Percentiles rank a stretch among this genome's conserved stretches.
phyloP scores from a whole-genome alignment of 768 basidiomycete genomes.

The Serpula lacrymans region DNA sequence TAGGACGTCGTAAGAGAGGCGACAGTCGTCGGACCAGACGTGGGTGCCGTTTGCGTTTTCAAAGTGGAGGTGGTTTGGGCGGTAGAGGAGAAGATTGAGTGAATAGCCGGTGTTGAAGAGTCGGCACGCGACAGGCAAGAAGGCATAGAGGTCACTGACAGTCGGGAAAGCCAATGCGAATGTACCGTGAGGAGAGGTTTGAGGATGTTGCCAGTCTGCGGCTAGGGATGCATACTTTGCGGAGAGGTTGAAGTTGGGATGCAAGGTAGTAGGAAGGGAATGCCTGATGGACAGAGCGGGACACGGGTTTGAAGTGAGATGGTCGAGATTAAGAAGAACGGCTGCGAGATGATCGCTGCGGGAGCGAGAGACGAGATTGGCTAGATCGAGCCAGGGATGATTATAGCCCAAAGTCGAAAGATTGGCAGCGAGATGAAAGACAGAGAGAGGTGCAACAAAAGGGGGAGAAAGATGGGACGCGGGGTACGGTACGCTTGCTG shows the following conservation, averaged over 20 bases:
- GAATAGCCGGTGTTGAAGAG: conserved; percentile 28
- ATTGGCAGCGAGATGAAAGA: conserved; percentile 17
- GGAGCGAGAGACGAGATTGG: conserved; percentile 23
- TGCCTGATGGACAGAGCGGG: conserved; percentile 3
- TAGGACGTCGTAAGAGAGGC: conserved; percentile 14
- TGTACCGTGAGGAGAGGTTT: conserved; percentile 12
- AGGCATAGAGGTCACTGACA: conserved; percentile 28
- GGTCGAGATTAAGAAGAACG: conserved; percentile 25
- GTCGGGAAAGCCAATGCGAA: conserved; percentile 35
- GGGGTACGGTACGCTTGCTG: conserved; percentile 28
- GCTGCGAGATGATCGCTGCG: conserved; percentile 35
- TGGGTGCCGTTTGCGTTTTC: conserved; percentile 3
- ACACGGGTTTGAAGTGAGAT: conserved; percentile 3
- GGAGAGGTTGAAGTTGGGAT: conserved; percentile 4
- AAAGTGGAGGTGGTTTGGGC: conserved; percentile 2
- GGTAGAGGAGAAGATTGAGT: conserved; percentile 30
- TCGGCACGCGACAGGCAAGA: conserved; percentile 35
- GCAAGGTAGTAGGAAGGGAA: conserved; percentile 8
- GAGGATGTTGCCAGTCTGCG: not conserved
- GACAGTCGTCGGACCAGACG: conserved; percentile 10
- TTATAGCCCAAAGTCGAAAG: conserved; percentile 13
- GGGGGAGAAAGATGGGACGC: conserved; percentile 60
- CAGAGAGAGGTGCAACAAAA: conserved; percentile 44
- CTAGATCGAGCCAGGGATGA: conserved; percentile 22
- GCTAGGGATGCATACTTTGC: not conserved